Evolutionary conservation across 2,329 filamentous ascomycete species (phyloP).

Genomic region (Fusarium anguioides): DNA sequence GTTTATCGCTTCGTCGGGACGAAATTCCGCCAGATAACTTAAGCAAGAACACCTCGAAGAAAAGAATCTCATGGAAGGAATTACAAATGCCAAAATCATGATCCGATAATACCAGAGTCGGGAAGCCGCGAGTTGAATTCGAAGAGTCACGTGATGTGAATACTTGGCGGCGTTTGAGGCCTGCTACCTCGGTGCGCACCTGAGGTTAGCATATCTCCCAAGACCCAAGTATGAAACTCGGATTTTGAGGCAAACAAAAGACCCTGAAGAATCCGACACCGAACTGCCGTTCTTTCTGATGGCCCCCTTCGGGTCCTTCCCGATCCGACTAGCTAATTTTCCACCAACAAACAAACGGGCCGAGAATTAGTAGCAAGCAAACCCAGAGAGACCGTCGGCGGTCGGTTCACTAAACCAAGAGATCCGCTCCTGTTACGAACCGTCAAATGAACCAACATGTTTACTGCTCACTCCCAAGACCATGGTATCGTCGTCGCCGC

Average conservation of each 20-base stretch:
- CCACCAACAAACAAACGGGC: slow-evolving; percentile 8
- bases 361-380: slow-evolving; percentile 25
- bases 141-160: not conserved
- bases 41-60: not conserved
- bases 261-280: not conserved
- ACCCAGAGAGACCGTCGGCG: slow-evolving; percentile 8
- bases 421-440: slow-evolving; percentile 13
- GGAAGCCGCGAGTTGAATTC: not conserved
- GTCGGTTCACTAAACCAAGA: slow-evolving; percentile 2
- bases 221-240: no score
- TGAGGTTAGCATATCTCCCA: slow-evolving; percentile 1
- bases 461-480: slow-evolving; percentile 15
- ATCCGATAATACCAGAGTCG: not conserved
- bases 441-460: slow-evolving; percentile 10
- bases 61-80: not conserved
- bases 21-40: slow-evolving; percentile 28
- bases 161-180: no score
- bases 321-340: not conserved
- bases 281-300: not conserved
- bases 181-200: not conserved
- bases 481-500: slow-evolving; percentile 14
- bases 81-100: not conserved
- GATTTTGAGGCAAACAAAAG: not conserved
- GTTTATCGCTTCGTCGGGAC: slow-evolving; percentile 36
- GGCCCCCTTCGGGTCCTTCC: not conserved